phyloP scores from a whole-genome alignment of 306 rosid genomes.

The Malus sylvestris region DNA sequence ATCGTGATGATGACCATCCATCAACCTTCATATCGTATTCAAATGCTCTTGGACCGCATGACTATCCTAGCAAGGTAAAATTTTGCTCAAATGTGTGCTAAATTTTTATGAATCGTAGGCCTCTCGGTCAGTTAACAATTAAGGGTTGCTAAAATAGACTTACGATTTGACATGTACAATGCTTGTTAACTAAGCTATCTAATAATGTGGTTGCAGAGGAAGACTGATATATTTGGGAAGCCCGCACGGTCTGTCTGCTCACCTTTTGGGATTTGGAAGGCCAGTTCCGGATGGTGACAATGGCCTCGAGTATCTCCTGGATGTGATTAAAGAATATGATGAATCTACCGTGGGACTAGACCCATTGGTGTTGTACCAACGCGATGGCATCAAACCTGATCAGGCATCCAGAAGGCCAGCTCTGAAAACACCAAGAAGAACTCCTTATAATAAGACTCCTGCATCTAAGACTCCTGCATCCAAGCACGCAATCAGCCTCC shows the following conservation, averaged over 20 bases:
- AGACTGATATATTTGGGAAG: constrained; percentile 69
- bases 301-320: constrained; percentile 70
- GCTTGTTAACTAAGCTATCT: not conserved
- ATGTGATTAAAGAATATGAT: constrained; percentile 76
- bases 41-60: constrained; percentile 67
- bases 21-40: constrained; percentile 84
- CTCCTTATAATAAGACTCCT: constrained; percentile 32
- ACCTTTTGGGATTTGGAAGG: constrained; percentile 75
- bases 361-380: constrained; percentile 59
- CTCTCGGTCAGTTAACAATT: not conserved
- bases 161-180: not conserved
- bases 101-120: not conserved
- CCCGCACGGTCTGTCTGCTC: constrained; percentile 43
- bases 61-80: constrained; percentile 75
- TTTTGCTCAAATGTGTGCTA: not conserved
- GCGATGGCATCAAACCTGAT: constrained; percentile 62
- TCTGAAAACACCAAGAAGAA: constrained; percentile 37
- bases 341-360: constrained; percentile 76
- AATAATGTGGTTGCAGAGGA: constrained; percentile 45
- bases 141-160: not conserved
- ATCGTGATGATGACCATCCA: constrained; percentile 86
- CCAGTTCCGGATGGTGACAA: constrained; percentile 78
- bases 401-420: constrained; percentile 45
- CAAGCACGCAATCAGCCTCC: constrained; percentile 47
- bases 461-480: constrained; percentile 48